Evolutionary conservation across 2,329 filamentous ascomycete species (phyloP).

Genomic region (Trichoderma atroviride): DNA sequence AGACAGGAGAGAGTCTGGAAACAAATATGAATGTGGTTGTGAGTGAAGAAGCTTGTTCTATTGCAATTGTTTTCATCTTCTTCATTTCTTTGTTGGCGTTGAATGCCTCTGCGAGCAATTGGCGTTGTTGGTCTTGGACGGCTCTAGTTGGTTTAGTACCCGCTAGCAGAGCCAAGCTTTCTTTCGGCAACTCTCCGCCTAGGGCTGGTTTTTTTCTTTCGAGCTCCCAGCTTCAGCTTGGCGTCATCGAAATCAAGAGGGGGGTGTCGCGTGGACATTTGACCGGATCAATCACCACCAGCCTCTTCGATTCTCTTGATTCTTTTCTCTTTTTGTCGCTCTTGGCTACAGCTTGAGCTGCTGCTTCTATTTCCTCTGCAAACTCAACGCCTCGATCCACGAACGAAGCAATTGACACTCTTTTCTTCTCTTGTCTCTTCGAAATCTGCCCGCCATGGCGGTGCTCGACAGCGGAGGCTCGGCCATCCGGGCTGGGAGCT

Average conservation of each 20-base stretch:
- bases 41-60: not conserved
- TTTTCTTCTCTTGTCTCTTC: not conserved
- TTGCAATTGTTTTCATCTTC: not conserved
- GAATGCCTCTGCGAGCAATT: not conserved
- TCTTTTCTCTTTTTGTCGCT: not conserved
- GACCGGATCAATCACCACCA: not conserved
- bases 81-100: not conserved
- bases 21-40: not conserved
- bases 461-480: constrained; percentile 26
- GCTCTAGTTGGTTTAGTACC: not conserved
- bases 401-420: not conserved
- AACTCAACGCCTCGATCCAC: not conserved
- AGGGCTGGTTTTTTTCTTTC: not conserved
- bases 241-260: not conserved
- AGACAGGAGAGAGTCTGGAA: not conserved
- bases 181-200: not conserved
- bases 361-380: not conserved
- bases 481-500: constrained; percentile 24
- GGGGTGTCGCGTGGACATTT: not conserved
- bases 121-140: not conserved
- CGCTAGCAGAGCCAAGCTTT: constrained; percentile 2
- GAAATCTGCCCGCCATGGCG: constrained; percentile 29
- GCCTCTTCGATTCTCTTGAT: not conserved
- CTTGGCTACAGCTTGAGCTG: not conserved
- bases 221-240: not conserved